Percentiles rank a stretch among this genome's conserved stretches.
Evolutionary conservation across 305 asterid species (phyloP).

Genomic region (Fraxinus sp.): DNA sequence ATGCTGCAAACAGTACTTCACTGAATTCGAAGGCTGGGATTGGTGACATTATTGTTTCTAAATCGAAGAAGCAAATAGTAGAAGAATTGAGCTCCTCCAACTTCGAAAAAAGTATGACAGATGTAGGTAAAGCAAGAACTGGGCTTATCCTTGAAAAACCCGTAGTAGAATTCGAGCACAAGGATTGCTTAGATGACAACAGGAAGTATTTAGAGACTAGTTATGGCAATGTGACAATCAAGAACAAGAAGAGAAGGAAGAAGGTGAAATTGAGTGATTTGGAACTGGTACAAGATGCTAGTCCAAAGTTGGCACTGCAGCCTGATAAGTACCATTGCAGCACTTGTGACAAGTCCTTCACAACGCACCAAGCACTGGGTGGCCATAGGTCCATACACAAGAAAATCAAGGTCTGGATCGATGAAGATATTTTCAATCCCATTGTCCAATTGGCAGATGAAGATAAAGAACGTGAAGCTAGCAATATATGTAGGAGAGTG

Average conservation of each 20-base stretch:
- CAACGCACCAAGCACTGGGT: constrained; percentile 54
- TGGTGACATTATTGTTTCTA: background rate
- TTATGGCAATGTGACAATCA: background rate
- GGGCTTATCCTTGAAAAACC: background rate
- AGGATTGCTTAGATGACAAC: background rate
- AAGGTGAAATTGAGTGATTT: constrained; percentile 38
- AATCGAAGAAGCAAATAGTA: constrained; percentile 2
- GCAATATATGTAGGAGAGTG: constrained; percentile 12
- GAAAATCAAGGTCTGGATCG: constrained; percentile 25
- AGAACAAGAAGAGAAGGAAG: constrained; percentile 39
- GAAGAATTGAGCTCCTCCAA: background rate
- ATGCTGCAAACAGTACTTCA: constrained; percentile 26
- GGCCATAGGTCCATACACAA: constrained; percentile 59
- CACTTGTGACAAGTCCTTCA: constrained; percentile 38
- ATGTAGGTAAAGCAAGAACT: background rate
- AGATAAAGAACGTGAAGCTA: constrained; percentile 23
- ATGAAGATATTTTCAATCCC: background rate
- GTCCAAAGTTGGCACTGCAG: background rate
- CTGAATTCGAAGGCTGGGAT: constrained; percentile 8
- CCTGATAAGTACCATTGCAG: constrained; percentile 33
- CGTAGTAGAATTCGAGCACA: background rate
- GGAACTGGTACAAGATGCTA: constrained; percentile 14
- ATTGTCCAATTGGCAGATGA: background rate
- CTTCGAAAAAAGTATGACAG: background rate
- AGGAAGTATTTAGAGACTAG: background rate